A percentile compares a stretch with the other conserved stretches of the same genome.
These are phyloP conservation scores for Plantago ovata DNA, from an alignment of 257 asterid species.

Conservation along the genomic window DNA sequence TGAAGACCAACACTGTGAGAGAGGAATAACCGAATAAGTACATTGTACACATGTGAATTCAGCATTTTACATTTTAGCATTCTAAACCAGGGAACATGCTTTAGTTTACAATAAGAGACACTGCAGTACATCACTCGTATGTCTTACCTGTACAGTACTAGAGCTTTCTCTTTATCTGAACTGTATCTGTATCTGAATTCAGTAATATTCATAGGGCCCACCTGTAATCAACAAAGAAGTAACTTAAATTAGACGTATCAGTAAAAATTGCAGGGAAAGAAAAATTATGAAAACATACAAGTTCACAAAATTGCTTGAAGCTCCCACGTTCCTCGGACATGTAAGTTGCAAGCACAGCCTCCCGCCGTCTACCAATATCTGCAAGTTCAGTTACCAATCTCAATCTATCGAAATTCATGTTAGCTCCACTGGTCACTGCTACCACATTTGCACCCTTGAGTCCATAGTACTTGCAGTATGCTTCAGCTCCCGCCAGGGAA, in stretches of 20 bases:
- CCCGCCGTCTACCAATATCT: slow-evolving; percentile 77
- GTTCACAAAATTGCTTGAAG: slow-evolving; percentile 69
- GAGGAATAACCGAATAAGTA: no score
- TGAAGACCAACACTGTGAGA: slow-evolving; percentile 83
- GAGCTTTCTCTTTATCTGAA: slow-evolving; percentile 59
- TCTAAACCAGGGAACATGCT: slow-evolving; percentile 6
- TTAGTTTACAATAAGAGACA: slow-evolving; percentile 4
- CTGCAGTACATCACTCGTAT: slow-evolving; percentile 15
- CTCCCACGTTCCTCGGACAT: slow-evolving; percentile 78
- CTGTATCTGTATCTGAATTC: slow-evolving; percentile 81
- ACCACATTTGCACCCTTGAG: slow-evolving; percentile 69
- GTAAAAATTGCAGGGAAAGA: not conserved
- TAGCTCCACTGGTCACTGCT: slow-evolving; percentile 86
- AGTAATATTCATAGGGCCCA: slow-evolving; percentile 83
- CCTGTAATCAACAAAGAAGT: slow-evolving; percentile 41
- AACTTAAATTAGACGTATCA: slow-evolving; percentile 6
- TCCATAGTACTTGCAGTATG: slow-evolving; percentile 77
- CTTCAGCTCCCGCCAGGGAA: slow-evolving; percentile 92
- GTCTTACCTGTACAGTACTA: slow-evolving; percentile 75
- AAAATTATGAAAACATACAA: slow-evolving; percentile 36
- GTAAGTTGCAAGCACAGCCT: slow-evolving; percentile 83
- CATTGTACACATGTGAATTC: no score
- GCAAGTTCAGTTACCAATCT: slow-evolving; percentile 94
- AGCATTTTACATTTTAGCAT: not conserved
- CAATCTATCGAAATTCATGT: slow-evolving; percentile 87